Conservation (phyloP, 257 asterid genomes). For the Anisodus tanguticus region DNA sequence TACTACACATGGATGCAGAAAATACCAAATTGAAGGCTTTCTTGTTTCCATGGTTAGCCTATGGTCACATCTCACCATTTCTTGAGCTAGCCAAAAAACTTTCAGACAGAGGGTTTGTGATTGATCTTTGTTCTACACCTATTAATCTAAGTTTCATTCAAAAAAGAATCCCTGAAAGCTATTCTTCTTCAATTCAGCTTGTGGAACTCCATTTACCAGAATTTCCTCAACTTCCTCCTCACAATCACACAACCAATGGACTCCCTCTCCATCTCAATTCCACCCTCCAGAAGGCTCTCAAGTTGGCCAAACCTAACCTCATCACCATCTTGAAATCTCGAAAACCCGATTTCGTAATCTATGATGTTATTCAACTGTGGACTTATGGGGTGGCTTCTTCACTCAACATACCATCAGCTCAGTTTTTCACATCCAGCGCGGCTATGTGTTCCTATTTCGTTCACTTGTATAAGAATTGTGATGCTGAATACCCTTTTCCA, state of each 20-base stretch:
- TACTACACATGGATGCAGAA: background rate
- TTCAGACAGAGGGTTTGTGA: slow-evolving; percentile 38
- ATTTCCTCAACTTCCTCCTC: slow-evolving; percentile 38
- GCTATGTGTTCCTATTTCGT: slow-evolving; percentile 43
- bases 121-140: slow-evolving; percentile 48
- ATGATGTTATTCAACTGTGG: slow-evolving; percentile 56
- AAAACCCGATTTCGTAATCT: slow-evolving; percentile 46
- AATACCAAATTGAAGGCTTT: slow-evolving; percentile 19
- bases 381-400: slow-evolving; percentile 35
- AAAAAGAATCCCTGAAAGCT: slow-evolving; percentile 30
- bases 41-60: slow-evolving; percentile 59
- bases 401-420: slow-evolving; percentile 45
- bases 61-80: slow-evolving; percentile 60
- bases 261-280: slow-evolving; percentile 54
- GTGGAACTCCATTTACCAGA: slow-evolving; percentile 40
- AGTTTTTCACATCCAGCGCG: slow-evolving; percentile 47
- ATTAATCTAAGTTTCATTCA: slow-evolving; percentile 44
- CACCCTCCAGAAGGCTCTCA: slow-evolving; percentile 40
- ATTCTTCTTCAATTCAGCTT: slow-evolving; percentile 29
- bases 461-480: slow-evolving; percentile 40
- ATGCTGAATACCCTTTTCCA: slow-evolving; percentile 33
- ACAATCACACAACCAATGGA: slow-evolving; percentile 55
- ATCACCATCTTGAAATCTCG: slow-evolving; percentile 25
- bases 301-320: slow-evolving; percentile 32
- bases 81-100: slow-evolving; percentile 56